These are phyloP conservation scores for Gamarada debralockiae DNA, from an alignment of 495 filamentous ascomycete species.

Conservation along the genomic window DNA sequence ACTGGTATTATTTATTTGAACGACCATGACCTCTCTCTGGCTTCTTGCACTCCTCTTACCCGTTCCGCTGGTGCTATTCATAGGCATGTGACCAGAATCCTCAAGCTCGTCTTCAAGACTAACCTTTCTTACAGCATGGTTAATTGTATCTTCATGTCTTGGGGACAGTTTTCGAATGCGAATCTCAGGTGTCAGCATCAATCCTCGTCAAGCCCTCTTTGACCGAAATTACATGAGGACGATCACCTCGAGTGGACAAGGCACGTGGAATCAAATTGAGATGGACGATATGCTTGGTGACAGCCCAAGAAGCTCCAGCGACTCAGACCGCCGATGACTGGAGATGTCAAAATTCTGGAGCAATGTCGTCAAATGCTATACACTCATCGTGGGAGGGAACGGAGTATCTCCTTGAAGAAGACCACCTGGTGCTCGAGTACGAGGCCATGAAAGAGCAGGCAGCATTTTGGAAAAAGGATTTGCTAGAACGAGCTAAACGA, in stretches of 20 bases:
- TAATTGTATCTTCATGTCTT: conserved; percentile 56
- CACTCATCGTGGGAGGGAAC: no score
- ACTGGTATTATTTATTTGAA: no score
- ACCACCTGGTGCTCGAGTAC: no score
- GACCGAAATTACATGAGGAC: conserved; percentile 51
- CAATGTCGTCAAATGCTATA: no score
- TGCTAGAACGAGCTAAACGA: neutral
- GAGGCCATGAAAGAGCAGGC: neutral
- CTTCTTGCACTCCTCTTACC: conserved; percentile 48
- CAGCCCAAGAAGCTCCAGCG: conserved; percentile 13
- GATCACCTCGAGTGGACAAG: conserved; percentile 48
- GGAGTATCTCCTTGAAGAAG: no score
- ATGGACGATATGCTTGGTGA: conserved; percentile 56
- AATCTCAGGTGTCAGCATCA: conserved; percentile 30
- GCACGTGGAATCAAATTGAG: conserved; percentile 61
- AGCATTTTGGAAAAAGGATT: neutral
- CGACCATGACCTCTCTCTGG: conserved; percentile 44
- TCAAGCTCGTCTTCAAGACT: neutral
- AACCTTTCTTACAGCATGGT: conserved; percentile 37
- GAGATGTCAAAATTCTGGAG: neutral
- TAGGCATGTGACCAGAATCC: conserved; percentile 33
- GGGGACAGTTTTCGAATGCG: conserved; percentile 47
- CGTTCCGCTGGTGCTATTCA: conserved; percentile 41
- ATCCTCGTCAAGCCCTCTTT: conserved; percentile 41
- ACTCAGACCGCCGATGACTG: conserved; percentile 4